Evolutionary conservation across 2,329 filamentous ascomycete genomes (phyloP).

Genomic region (Hymenoscyphus linearis): DNA sequence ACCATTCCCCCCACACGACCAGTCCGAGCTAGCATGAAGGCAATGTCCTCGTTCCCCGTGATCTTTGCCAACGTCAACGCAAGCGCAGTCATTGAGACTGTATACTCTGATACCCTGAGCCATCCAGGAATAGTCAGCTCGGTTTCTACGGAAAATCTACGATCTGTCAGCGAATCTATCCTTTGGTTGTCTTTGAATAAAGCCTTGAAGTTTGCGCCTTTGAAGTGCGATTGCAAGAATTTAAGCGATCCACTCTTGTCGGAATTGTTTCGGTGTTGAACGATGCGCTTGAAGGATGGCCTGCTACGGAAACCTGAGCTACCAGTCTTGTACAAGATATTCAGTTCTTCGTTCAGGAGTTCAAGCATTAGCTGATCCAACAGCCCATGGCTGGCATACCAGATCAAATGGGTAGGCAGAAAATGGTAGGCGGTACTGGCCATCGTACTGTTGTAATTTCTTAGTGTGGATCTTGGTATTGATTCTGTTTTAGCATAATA

Average conservation of each 20-base stretch:
- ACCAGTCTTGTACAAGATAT: slow-evolving; percentile 1
- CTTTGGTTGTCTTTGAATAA: slow-evolving; percentile 1
- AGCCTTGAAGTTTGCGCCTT: background rate
- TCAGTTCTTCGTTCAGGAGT: slow-evolving; percentile 1
- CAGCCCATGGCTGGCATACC: slow-evolving; percentile 1
- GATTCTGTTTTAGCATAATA: no score
- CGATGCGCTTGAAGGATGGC: slow-evolving; percentile 1
- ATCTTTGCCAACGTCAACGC: background rate
- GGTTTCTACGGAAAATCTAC: background rate
- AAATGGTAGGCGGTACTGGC: no score
- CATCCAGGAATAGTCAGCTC: background rate
- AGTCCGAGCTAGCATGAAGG: slow-evolving; percentile 1
- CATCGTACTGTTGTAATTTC: no score
- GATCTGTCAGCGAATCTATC: background rate
- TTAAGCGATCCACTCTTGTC: background rate
- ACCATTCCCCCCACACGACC: slow-evolving; percentile 1
- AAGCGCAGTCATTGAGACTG: background rate
- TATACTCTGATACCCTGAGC: slow-evolving; percentile 2
- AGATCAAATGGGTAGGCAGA: slow-evolving; percentile 1
- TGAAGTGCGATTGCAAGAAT: background rate
- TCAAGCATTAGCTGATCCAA: slow-evolving; percentile 4
- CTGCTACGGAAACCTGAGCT: background rate
- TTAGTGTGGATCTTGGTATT: no score
- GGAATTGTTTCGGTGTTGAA: background rate
- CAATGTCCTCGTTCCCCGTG: slow-evolving; percentile 1